phyloP scores from a whole-genome alignment of 2,329 filamentous ascomycete genomes.

The Tetracladium maxilliforme region DNA sequence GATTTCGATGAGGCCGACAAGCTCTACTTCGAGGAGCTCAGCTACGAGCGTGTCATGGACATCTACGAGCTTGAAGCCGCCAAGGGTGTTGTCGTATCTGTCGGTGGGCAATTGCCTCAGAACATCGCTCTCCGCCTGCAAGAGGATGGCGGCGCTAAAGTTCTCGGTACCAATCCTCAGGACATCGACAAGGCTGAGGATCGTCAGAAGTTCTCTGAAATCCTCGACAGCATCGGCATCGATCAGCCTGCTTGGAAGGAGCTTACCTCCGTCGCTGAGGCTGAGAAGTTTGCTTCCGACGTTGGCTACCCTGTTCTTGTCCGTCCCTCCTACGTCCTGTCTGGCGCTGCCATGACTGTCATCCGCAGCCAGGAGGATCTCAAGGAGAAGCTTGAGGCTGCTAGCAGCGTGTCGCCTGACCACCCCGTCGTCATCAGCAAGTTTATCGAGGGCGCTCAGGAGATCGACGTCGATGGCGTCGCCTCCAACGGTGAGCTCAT shows the following conservation, averaged over 20 bases:
- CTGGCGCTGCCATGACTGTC: slow-evolving; percentile 96
- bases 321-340: slow-evolving; percentile 88
- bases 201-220: slow-evolving; percentile 95
- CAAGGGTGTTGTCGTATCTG: slow-evolving; percentile 81
- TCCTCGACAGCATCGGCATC: slow-evolving; percentile 89
- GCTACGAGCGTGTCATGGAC: slow-evolving; percentile 96
- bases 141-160: slow-evolving; percentile 75
- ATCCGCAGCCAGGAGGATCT: slow-evolving; percentile 80
- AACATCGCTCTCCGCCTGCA: slow-evolving; percentile 94
- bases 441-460: slow-evolving; percentile 91
- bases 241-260: slow-evolving; percentile 98
- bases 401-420: slow-evolving; percentile 81
- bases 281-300: slow-evolving; percentile 69
- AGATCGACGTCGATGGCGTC: slow-evolving; percentile 94
- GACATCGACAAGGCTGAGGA: slow-evolving; percentile 98
- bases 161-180: slow-evolving; percentile 82
- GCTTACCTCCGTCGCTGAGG: slow-evolving; percentile 75
- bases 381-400: slow-evolving; percentile 86
- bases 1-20: slow-evolving; percentile 84
- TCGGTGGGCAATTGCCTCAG: slow-evolving; percentile 91
- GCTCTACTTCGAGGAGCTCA: slow-evolving; percentile 93
- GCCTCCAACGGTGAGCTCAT: slow-evolving; percentile 75
- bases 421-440: slow-evolving; percentile 97
- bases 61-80: slow-evolving; percentile 89
- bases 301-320: slow-evolving; percentile 93